phyloP scores from a whole-genome alignment of 495 filamentous ascomycete genomes.

The Talaromyces nanjingensis region DNA sequence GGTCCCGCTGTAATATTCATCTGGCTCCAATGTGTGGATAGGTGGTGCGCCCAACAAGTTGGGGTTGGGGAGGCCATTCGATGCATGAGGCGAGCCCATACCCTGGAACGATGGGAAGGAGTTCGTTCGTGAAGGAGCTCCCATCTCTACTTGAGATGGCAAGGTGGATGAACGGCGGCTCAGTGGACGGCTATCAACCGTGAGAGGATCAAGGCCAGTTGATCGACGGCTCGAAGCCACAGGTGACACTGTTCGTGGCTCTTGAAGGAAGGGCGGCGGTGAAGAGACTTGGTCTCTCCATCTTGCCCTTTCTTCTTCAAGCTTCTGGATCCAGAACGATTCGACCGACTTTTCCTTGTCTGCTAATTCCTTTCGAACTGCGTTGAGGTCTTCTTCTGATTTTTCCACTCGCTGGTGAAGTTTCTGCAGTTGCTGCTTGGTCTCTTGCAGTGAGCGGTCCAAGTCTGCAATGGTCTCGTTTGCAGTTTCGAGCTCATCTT shows the following conservation, averaged over 20 bases:
- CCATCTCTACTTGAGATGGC: slow-evolving; percentile 29
- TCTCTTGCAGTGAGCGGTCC: slow-evolving; percentile 48
- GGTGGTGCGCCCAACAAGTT: slow-evolving; percentile 47
- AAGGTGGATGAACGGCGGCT: slow-evolving; percentile 43
- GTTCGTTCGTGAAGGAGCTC: slow-evolving; percentile 34
- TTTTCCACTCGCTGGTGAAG: slow-evolving; percentile 58
- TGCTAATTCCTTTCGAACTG: slow-evolving; percentile 55
- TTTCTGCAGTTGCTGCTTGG: slow-evolving; percentile 55
- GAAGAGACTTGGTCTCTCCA: slow-evolving; percentile 56
- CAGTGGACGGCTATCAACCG: slow-evolving; percentile 32
- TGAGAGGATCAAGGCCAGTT: slow-evolving; percentile 32
- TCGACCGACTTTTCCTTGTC: slow-evolving; percentile 65
- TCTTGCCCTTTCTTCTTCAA: slow-evolving; percentile 68
- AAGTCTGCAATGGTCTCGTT: slow-evolving; percentile 58
- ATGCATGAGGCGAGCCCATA: slow-evolving; percentile 27
- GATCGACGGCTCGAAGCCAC: slow-evolving; percentile 39
- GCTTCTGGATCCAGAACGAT: slow-evolving; percentile 49
- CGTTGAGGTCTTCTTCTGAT: slow-evolving; percentile 53
- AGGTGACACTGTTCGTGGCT: slow-evolving; percentile 42
- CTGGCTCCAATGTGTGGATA: slow-evolving; percentile 50
- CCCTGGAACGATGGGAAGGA: slow-evolving; percentile 33
- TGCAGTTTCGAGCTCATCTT: slow-evolving; percentile 75
- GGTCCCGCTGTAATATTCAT: slow-evolving; percentile 60
- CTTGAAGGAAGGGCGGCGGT: slow-evolving; percentile 32
- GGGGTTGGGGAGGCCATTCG: slow-evolving; percentile 23